Evolutionary conservation across 2,329 filamentous ascomycete species (phyloP).

Genomic region (Fusarium globosum): DNA sequence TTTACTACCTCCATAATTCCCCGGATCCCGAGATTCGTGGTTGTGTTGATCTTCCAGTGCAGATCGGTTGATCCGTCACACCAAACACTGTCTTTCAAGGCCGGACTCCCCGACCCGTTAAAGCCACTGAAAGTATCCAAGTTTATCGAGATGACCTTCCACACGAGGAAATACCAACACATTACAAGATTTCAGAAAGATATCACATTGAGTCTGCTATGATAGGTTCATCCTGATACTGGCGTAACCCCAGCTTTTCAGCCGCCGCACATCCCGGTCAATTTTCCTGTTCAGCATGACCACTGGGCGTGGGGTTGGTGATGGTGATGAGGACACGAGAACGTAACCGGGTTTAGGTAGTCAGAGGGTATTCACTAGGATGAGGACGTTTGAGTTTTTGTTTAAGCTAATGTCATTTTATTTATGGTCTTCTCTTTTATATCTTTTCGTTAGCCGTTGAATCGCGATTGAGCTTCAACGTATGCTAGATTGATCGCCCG

Average conservation of each 20-base stretch:
- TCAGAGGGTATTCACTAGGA: no score
- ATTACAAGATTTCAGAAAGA: background rate
- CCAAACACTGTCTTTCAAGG: background rate
- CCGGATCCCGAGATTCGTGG: background rate
- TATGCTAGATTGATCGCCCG: background rate
- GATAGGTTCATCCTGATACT: background rate
- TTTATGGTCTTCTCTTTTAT: background rate
- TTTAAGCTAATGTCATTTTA: accelerated
- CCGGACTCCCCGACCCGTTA: slow-evolving; percentile 6
- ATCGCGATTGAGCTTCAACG: background rate
- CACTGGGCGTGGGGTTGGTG: background rate
- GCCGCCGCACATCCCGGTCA: background rate
- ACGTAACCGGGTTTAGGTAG: background rate
- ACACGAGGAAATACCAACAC: background rate
- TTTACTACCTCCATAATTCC: background rate
- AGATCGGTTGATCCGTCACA: background rate
- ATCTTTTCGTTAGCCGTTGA: background rate
- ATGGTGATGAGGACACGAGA: background rate
- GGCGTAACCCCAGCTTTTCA: background rate
- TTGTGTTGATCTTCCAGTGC: background rate
- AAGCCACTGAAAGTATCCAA: background rate
- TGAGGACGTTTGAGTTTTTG: no score
- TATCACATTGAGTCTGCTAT: background rate
- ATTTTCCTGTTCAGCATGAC: background rate
- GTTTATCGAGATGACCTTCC: background rate